A percentile compares a stretch with the other conserved stretches of the same genome.
Evolutionary conservation across 352 stramenopile species (phyloP).

Genomic region (Phytopythium ostracodes): DNA sequence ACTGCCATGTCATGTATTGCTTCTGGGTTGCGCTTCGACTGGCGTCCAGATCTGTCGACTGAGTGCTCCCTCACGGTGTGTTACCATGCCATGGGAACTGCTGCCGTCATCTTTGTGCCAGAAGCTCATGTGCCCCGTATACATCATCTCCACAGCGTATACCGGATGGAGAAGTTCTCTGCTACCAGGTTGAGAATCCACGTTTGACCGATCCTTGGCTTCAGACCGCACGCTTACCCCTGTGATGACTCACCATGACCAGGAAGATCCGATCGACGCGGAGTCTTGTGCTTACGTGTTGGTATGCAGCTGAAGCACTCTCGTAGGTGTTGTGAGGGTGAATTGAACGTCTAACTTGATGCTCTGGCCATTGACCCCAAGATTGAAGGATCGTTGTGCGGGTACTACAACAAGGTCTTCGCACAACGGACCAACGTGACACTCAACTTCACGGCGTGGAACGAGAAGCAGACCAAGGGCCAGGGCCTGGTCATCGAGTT

Average conservation of each 20-base stretch:
- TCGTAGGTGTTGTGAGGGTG: not conserved
- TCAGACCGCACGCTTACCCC: not conserved
- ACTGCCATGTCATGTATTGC: not conserved
- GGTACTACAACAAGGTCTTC: conserved; percentile 66
- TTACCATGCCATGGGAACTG: no score
- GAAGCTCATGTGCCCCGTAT: no score
- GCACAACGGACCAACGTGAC: conserved; percentile 27
- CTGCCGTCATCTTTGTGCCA: no score
- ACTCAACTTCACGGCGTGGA: conserved; percentile 48
- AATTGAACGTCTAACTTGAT: not conserved
- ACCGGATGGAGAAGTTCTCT: conserved; percentile 62
- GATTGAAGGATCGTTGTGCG: conserved; percentile 67
- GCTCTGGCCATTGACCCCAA: conserved; percentile 12
- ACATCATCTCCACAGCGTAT: no score
- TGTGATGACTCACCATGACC: not conserved
- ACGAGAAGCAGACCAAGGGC: conserved; percentile 34
- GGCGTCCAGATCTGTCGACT: conserved; percentile 41
- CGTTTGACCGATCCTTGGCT: not conserved
- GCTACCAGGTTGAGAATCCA: conserved; percentile 35
- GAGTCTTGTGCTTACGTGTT: conserved; percentile 41
- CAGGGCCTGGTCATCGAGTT: conserved; percentile 59
- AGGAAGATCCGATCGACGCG: conserved; percentile 43
- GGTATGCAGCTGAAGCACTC: conserved; percentile 16
- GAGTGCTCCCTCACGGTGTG: conserved; percentile 47
- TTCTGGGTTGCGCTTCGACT: not conserved